Evolutionary conservation across 2,329 filamentous ascomycete genomes (phyloP).

Genomic region (Atkinsonella hypoxylon): DNA sequence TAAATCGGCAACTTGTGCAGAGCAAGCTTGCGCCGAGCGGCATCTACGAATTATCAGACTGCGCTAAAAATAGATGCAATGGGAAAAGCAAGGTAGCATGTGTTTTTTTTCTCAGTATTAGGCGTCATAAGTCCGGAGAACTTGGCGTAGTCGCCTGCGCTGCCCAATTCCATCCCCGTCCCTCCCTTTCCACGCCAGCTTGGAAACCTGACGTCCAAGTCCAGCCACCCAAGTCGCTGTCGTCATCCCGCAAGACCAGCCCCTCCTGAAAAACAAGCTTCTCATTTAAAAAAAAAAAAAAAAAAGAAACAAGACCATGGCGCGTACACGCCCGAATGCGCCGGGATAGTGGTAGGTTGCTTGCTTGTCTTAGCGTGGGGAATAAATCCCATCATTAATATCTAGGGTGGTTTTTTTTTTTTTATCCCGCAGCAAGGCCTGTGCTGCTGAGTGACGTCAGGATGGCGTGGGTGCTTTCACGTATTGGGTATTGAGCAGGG

Average conservation of each 20-base stretch:
- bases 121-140: too few relatives aligned
- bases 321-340: constrained; percentile 1
- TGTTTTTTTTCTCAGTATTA: too few relatives aligned
- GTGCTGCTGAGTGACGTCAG: not conserved
- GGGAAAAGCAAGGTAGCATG: too few relatives aligned
- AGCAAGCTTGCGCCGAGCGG: too few relatives aligned
- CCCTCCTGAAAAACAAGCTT: constrained; percentile 5
- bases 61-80: too few relatives aligned
- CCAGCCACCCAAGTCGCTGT: not conserved
- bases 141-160: too few relatives aligned
- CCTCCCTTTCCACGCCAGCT: too few relatives aligned
- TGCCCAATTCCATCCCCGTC: too few relatives aligned
- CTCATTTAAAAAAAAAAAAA: not conserved
- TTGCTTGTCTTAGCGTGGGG: not conserved
- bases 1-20: too few relatives aligned
- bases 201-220: not conserved
- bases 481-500: not conserved
- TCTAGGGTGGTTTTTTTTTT: not conserved
- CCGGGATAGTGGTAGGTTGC: not conserved
- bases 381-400: not conserved
- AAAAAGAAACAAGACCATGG: not conserved
- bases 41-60: too few relatives aligned
- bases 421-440: too few relatives aligned
- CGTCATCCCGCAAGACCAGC: not conserved
- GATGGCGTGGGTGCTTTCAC: not conserved